phyloP scores from a whole-genome alignment of 495 filamentous ascomycete species.

The Jackrogersella multiformis region DNA sequence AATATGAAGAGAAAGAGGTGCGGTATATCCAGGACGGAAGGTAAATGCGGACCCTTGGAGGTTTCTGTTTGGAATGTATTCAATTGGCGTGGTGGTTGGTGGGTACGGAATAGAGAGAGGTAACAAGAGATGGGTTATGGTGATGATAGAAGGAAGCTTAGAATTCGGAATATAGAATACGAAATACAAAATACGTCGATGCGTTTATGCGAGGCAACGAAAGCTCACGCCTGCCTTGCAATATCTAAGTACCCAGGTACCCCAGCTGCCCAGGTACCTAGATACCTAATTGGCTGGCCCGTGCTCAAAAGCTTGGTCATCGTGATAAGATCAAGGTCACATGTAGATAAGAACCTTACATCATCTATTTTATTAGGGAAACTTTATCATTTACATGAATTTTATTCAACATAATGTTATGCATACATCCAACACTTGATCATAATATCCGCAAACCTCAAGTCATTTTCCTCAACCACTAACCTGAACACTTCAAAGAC shows the following conservation, averaged over 20 bases:
- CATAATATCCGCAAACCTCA: no score
- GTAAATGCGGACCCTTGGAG: neutral
- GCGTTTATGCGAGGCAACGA: constrained; percentile 36
- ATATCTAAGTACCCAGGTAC: no score
- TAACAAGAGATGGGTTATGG: neutral
- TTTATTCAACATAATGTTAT: no score
- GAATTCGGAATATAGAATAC: no score
- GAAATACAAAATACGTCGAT: neutral
- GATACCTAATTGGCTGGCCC: constrained; percentile 35
- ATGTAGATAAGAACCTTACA: constrained; percentile 25
- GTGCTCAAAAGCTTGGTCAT: constrained; percentile 33
- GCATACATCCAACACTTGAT: no score
- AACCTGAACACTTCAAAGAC: no score
- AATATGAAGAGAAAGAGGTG: neutral
- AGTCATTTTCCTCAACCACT: no score
- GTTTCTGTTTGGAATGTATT: neutral
- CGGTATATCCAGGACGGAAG: neutral
- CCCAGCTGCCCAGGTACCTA: no score
- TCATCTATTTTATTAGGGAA: neutral
- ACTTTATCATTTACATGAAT: no score
- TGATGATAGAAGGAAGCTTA: constrained; percentile 22
- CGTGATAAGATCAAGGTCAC: constrained; percentile 31
- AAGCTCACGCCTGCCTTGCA: constrained; percentile 38
- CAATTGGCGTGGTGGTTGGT: neutral
- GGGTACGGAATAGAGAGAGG: neutral